These are phyloP conservation scores for Botryotinia convoluta DNA, from an alignment of 2,329 filamentous ascomycete species.

Conservation along the genomic window DNA sequence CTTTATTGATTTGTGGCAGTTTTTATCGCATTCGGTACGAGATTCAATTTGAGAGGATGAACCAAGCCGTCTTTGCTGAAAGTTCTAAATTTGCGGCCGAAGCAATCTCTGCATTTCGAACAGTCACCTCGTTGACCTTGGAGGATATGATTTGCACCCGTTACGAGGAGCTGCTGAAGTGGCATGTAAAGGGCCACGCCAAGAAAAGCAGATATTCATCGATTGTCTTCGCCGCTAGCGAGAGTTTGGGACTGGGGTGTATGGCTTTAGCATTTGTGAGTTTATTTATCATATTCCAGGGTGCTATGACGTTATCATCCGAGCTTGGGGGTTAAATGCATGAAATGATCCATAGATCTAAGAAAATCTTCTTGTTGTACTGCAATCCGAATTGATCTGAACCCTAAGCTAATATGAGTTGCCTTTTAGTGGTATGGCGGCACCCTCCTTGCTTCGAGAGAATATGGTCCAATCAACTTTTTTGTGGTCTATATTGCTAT, in stretches of 20 bases:
- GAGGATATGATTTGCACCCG: conserved; percentile 54
- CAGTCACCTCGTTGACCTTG: conserved; percentile 59
- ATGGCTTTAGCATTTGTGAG: conserved; percentile 59
- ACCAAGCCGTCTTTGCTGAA: conserved; percentile 55
- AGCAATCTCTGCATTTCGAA: conserved; percentile 60
- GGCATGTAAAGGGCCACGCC: conserved; percentile 49
- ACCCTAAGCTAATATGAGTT: not conserved
- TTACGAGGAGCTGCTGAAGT: conserved; percentile 47
- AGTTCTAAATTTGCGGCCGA: conserved; percentile 64
- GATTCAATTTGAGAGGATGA: conserved; percentile 55
- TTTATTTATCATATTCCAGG: conserved; percentile 31
- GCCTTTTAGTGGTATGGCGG: conserved; percentile 48
- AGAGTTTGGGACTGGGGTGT: conserved; percentile 54
- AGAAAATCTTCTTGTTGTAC: not conserved
- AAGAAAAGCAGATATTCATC: conserved; percentile 48
- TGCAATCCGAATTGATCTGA: not conserved
- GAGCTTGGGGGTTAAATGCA: not conserved
- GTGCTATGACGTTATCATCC: not conserved
- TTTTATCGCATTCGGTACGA: conserved; percentile 53
- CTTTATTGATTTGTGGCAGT: conserved; percentile 45
- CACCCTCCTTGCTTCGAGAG: conserved; percentile 27
- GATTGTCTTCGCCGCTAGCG: conserved; percentile 52
- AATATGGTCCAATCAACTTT: conserved; percentile 47
- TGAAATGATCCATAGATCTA: not conserved
- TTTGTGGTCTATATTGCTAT: conserved; percentile 55